Evolutionary conservation across 2,329 filamentous ascomycete genomes (phyloP).

Genomic region (Trichoderma pleuroti): DNA sequence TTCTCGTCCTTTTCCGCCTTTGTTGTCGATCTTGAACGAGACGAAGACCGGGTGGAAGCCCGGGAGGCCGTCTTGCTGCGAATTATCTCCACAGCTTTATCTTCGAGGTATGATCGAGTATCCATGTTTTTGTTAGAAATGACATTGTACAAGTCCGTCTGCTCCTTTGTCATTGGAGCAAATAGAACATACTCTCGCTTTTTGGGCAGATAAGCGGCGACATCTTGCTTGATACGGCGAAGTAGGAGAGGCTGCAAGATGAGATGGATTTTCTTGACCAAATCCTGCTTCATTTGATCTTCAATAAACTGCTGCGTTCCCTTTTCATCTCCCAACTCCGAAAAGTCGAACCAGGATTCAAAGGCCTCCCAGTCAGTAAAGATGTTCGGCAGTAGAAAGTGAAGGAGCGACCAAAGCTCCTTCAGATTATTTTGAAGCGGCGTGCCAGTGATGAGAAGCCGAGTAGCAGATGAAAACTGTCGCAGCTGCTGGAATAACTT

Average conservation of each 20-base stretch:
- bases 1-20: conserved; percentile 15
- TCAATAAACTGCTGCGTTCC: conserved; percentile 75
- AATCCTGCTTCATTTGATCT: conserved; percentile 59
- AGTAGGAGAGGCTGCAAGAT: conserved; percentile 89
- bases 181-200: conserved; percentile 96
- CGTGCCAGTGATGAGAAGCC: conserved; percentile 89
- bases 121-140: conserved; percentile 56
- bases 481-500: conserved; percentile 85
- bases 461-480: conserved; percentile 83
- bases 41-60: conserved; percentile 29
- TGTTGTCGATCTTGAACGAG: conserved; percentile 26
- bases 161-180: conserved; percentile 84
- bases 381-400: conserved; percentile 88
- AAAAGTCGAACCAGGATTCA: conserved; percentile 96
- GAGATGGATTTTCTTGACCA: conserved; percentile 75
- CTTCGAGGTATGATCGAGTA: conserved; percentile 73
- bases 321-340: conserved; percentile 78
- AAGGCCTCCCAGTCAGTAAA: conserved; percentile 94
- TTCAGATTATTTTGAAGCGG: conserved; percentile 93
- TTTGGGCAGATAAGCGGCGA: conserved; percentile 85
- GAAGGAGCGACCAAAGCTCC: conserved; percentile 90
- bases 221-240: conserved; percentile 86
- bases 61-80: conserved; percentile 29
- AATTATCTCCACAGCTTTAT: conserved; percentile 68
- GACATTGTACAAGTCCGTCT: conserved; percentile 80